A percentile compares a stretch with the other conserved stretches of the same genome.
Evolutionary conservation across 2,329 filamentous ascomycete species (phyloP).

Genomic region (Triangularia setosa): DNA sequence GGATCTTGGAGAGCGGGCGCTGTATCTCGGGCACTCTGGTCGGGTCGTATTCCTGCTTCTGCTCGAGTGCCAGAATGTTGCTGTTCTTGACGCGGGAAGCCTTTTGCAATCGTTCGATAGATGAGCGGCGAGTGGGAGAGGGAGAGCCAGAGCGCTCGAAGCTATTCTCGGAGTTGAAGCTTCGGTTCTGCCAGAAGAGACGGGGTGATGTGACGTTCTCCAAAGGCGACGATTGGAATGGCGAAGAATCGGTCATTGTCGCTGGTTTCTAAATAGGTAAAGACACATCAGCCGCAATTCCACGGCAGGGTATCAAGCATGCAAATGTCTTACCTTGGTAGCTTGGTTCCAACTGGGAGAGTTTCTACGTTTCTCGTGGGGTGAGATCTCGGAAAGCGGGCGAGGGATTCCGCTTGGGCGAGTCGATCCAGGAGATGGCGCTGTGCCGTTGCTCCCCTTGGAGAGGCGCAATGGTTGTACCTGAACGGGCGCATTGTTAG

Average conservation of each 20-base stretch:
- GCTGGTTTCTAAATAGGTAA: slow-evolving; percentile 51
- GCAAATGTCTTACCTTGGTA: slow-evolving; percentile 56
- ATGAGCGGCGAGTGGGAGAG: slow-evolving; percentile 75
- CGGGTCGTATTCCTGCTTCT: slow-evolving; percentile 89
- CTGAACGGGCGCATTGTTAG: slow-evolving; percentile 37
- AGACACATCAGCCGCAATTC: slow-evolving; percentile 11
- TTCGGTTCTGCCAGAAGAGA: slow-evolving; percentile 83
- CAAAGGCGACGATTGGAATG: slow-evolving; percentile 80
- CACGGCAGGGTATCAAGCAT: slow-evolving; percentile 12
- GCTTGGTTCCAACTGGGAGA: slow-evolving; percentile 84
- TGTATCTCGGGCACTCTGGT: slow-evolving; percentile 72
- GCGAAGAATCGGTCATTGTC: slow-evolving; percentile 69
- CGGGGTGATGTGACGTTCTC: slow-evolving; percentile 68
- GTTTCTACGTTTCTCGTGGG: slow-evolving; percentile 81
- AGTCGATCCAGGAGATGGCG: slow-evolving; percentile 60
- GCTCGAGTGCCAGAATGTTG: slow-evolving; percentile 91
- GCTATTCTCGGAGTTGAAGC: slow-evolving; percentile 70
- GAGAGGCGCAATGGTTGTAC: slow-evolving; percentile 77
- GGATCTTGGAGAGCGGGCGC: slow-evolving; percentile 73
- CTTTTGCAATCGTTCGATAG: slow-evolving; percentile 91
- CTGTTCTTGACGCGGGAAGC: slow-evolving; percentile 97
- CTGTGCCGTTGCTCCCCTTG: slow-evolving; percentile 55
- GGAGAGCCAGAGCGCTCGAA: slow-evolving; percentile 59
- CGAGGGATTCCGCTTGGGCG: slow-evolving; percentile 56
- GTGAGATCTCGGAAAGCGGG: slow-evolving; percentile 84